A percentile compares a stretch with the other conserved stretches of the same genome.
Conservation (phyloP, 495 filamentous ascomycete genomes). For the Neurospora sp. region DNA sequence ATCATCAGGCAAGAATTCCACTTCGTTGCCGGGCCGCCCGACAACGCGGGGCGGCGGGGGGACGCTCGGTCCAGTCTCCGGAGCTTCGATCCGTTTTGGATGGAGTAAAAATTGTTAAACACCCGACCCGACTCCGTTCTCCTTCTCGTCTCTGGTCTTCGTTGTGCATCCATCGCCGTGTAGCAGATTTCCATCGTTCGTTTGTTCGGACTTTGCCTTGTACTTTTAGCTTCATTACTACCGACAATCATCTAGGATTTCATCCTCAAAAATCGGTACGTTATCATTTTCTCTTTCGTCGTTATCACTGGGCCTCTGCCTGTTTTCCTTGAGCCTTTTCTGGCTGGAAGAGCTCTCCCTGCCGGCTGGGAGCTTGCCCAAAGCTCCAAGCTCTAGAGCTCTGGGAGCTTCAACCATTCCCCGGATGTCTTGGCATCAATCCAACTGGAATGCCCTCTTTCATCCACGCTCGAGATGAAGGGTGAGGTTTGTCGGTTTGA, state of each 20-base stretch:
- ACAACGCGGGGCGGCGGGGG: not conserved
- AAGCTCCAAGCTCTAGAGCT: not conserved
- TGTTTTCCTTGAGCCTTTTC: not conserved
- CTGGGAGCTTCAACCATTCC: not conserved
- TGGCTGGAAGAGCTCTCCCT: not conserved
- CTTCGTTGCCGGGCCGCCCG: not conserved
- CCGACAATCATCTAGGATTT: not conserved
- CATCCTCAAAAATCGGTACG: not conserved
- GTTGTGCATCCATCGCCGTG: not conserved
- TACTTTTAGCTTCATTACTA: not conserved
- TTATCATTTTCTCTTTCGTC: not conserved
- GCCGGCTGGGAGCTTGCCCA: not conserved
- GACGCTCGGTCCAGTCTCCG: not conserved
- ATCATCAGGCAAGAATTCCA: not conserved
- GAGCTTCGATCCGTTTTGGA: not conserved
- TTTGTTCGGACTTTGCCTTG: not conserved
- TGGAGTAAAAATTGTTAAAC: not conserved
- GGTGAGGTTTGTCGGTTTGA: not conserved
- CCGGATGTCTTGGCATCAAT: not conserved
- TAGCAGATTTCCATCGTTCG: not conserved
- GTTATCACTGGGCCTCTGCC: not conserved
- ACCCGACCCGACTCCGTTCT: not conserved
- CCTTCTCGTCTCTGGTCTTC: not conserved
- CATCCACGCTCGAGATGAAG: not conserved
- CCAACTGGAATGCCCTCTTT: not conserved